Base-by-base conservation (phyloP, 306 rosid genomes). In the Crataegus laevigata region DNA sequence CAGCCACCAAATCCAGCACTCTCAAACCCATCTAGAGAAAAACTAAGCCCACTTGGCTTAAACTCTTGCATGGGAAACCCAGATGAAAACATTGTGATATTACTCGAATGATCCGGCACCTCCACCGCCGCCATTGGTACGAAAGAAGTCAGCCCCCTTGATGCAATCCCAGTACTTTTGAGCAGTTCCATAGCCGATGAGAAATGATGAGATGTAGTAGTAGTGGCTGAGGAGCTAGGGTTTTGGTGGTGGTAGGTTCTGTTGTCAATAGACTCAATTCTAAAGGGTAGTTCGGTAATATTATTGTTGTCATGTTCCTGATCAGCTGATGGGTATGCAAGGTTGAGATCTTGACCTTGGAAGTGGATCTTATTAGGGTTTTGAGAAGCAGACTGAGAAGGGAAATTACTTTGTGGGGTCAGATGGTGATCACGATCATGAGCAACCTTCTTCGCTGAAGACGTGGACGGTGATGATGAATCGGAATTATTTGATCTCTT, bases 301-400 rank as follows among this genome's bases (percentile, higher is more conserved):
- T 28, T 84, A 70, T 38, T 74, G 14, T 80, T 83, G 71, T 82
- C 87, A 68, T 81, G 50, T 24, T 77, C 68, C 50, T 69, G 77
- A 71, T 84, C 83, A 52, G 78, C 19, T 32, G 84, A 75, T 77
- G 97, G 96, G 65, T 85, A 90, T 9, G 94, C 85, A 47, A 92
- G 72, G 92, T 92, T 92, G 69, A 92, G 98, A 84, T 92, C 98
- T 79, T 92, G 98, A 14, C 89, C 91, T 73, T 89, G 94, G 42
- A 30, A 29, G 42, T 89, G 92, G 81, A 84, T 88, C 84, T 85
- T 91, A 64, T 85, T 91, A 68, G 89, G 90, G 88, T 87, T 89
- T 73, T 85, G 89, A 64, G 87, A 80, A 66, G 86, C 80, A 70
- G 92, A 83, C 19, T 57, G 62, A 22, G 83, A 80, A 68, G 85